A percentile compares a stretch with the other conserved stretches of the same genome.
phyloP scores from a whole-genome alignment of 805 yeast species.

The Lipomyces chichibuensis region DNA sequence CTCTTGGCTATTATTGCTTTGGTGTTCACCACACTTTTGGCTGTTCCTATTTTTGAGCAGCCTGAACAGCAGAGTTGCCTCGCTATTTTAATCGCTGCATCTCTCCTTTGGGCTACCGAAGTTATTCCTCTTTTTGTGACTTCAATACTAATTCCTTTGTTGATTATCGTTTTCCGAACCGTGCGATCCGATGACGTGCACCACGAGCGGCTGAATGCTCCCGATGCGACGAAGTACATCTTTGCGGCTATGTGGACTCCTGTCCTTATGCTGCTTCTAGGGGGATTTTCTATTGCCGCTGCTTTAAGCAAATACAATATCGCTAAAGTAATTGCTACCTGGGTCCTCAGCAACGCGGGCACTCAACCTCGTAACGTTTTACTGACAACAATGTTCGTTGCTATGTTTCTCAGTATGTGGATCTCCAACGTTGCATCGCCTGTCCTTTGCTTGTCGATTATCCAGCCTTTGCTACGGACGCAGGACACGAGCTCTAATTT shows the following conservation, averaged over 20 bases:
- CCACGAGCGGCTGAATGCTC: slow-evolving; percentile 58
- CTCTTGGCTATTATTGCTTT: slow-evolving; percentile 54
- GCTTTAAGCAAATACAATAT: slow-evolving; percentile 89
- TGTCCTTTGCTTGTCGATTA: slow-evolving; percentile 84
- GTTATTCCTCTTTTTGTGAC: slow-evolving; percentile 87
- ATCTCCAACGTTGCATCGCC: slow-evolving; percentile 98
- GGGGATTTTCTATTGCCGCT: slow-evolving; percentile 95
- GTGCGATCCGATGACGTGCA: slow-evolving; percentile 56
- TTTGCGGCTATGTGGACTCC: slow-evolving; percentile 94
- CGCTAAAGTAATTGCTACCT: slow-evolving; percentile 83
- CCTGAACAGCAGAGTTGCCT: slow-evolving; percentile 78
- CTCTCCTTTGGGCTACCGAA: slow-evolving; percentile 94
- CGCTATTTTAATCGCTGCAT: slow-evolving; percentile 78
- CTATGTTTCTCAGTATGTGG: slow-evolving; percentile 90
- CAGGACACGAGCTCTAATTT: slow-evolving; percentile 77
- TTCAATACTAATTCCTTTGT: slow-evolving; percentile 76
- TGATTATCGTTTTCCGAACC: slow-evolving; percentile 73
- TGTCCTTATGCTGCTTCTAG: slow-evolving; percentile 82
- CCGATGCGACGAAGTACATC: slow-evolving; percentile 75
- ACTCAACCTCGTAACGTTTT: slow-evolving; percentile 78
- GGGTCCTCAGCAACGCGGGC: slow-evolving; percentile 80
- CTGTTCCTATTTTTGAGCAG: slow-evolving; percentile 50
- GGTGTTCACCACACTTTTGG: slow-evolving; percentile 55
- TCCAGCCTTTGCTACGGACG: slow-evolving; percentile 86
- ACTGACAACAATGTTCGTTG: slow-evolving; percentile 80